Percentiles rank a stretch among this genome's conserved stretches.
Conservation (phyloP, 768 basidiomycete species). For the Rhodotorula taiwanensis region DNA sequence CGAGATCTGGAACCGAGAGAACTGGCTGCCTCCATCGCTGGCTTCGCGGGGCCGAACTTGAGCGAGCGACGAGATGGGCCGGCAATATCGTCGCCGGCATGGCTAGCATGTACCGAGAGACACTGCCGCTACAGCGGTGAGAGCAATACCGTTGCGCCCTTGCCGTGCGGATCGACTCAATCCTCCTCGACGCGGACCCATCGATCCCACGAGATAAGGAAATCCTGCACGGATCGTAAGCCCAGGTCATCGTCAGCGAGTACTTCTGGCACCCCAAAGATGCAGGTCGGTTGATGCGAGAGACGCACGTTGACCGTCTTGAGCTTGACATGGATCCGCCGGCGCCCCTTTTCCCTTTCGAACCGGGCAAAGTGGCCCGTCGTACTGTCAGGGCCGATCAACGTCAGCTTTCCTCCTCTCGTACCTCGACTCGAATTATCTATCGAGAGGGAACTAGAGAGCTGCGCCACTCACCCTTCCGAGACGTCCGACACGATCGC, state of each 20-base stretch:
- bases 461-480: conserved; percentile 13
- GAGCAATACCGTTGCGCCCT: neutral
- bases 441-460: neutral
- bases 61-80: too few relatives aligned
- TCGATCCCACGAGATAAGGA: conserved; percentile 21
- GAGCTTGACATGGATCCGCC: conserved; percentile 10
- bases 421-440: too few relatives aligned
- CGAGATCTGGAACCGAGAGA: too few relatives aligned
- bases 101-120: too few relatives aligned
- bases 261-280: too few relatives aligned
- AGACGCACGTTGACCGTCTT: conserved; percentile 15
- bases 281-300: too few relatives aligned
- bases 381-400: neutral
- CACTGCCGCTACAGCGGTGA: too few relatives aligned
- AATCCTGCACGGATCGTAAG: conserved; percentile 6
- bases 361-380: conserved; percentile 12
- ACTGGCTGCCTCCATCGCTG: too few relatives aligned
- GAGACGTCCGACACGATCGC: conserved; percentile 21
- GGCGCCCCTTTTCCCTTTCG: neutral
- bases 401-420: neutral
- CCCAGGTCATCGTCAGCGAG: neutral
- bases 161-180: neutral
- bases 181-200: conserved; percentile 27
- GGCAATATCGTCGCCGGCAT: too few relatives aligned
- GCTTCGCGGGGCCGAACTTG: too few relatives aligned